These are phyloP conservation scores for Hagleromyces aurorensis DNA, from an alignment of 805 yeast genomes.

Conservation along the genomic window DNA sequence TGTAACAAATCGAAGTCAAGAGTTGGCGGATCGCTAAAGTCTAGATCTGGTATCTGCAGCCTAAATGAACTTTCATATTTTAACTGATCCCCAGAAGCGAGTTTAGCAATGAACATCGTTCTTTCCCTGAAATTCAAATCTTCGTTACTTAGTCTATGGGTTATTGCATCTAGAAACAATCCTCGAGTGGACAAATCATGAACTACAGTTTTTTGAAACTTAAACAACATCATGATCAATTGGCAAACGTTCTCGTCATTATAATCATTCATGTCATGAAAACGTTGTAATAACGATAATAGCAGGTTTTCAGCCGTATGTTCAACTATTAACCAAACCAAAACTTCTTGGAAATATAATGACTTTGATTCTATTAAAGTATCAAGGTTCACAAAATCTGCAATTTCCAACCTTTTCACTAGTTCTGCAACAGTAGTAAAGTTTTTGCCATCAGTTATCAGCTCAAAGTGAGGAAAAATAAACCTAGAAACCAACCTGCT, in stretches of 20 bases:
- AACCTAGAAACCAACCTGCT: constrained; percentile 12
- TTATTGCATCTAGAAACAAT: constrained; percentile 23
- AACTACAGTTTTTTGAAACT: constrained; percentile 7
- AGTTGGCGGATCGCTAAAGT: constrained; percentile 1
- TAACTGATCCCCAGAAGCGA: constrained; percentile 18
- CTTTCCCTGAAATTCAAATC: constrained; percentile 23
- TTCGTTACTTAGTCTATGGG: constrained; percentile 22
- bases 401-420: constrained; percentile 9
- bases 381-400: constrained; percentile 7
- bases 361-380: constrained; percentile 12
- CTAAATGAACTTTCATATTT: constrained; percentile 25
- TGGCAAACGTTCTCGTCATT: constrained; percentile 19
- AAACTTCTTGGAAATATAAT: constrained; percentile 10
- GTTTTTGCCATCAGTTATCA: constrained; percentile 6
- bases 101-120: constrained; percentile 30
- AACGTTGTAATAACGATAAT: constrained; percentile 5
- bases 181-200: constrained; percentile 11
- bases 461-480: constrained; percentile 18
- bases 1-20: constrained; percentile 7
- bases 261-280: constrained; percentile 7
- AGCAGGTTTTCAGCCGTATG: constrained; percentile 1
- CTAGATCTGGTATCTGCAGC: constrained; percentile 16
- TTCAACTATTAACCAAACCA: constrained; percentile 11
- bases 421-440: constrained; percentile 7
- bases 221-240: constrained; percentile 11